Evolutionary conservation across 495 filamentous ascomycete genomes (phyloP).

Genomic region (Daldinia concentrica): DNA sequence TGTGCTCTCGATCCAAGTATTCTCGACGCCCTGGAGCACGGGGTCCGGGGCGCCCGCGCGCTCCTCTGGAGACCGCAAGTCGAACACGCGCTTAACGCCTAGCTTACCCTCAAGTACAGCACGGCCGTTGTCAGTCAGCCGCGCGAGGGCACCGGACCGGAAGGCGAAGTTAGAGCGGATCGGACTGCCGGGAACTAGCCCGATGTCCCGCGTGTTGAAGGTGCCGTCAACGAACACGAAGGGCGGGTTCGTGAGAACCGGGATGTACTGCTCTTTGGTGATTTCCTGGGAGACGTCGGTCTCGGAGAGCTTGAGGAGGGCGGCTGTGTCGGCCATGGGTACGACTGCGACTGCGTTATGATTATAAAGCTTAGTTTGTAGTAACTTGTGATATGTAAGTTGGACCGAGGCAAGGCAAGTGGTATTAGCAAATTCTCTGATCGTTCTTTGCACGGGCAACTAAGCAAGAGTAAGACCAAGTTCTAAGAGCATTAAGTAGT

Average conservation of each 20-base stretch:
- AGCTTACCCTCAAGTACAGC: conserved; percentile 52
- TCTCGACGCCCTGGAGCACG: conserved; percentile 52
- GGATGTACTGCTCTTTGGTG: conserved; percentile 37
- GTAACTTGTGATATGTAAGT: not conserved
- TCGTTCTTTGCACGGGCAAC: not conserved
- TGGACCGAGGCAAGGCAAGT: not conserved
- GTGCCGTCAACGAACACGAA: conserved; percentile 63
- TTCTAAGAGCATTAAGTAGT: not conserved
- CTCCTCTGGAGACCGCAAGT: conserved; percentile 54
- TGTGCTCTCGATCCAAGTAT: conserved; percentile 47
- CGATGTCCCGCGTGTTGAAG: conserved; percentile 66
- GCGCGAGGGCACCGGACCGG: conserved; percentile 60
- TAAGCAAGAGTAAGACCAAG: not conserved
- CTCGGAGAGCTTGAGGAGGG: conserved; percentile 50
- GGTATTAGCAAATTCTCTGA: not conserved
- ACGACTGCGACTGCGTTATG: not conserved
- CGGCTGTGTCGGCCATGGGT: conserved; percentile 43
- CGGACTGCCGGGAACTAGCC: conserved; percentile 54
- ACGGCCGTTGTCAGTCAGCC: conserved; percentile 46
- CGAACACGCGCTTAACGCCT: conserved; percentile 54
- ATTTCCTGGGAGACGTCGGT: conserved; percentile 51
- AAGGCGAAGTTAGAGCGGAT: conserved; percentile 58
- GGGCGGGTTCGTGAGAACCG: conserved; percentile 55
- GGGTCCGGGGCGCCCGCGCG: conserved; percentile 49
- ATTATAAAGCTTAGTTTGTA: not conserved